A percentile compares a stretch with the other conserved stretches of the same genome.
phyloP scores from a whole-genome alignment of 1,139 yeast species.

The Yamadazyma atlantica region DNA sequence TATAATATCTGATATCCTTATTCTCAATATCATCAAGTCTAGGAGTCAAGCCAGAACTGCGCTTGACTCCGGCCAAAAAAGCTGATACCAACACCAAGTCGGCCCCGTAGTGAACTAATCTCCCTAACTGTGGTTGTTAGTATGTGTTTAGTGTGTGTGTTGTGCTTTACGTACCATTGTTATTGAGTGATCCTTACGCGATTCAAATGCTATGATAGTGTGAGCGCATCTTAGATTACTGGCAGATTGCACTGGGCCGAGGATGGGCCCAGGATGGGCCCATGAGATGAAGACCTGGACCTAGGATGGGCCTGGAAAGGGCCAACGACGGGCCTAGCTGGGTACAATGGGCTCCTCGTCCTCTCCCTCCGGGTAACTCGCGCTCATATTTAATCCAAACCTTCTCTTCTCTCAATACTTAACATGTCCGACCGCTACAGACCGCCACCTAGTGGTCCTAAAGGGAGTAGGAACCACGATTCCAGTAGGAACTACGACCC shows the following conservation, averaged over 20 bases:
- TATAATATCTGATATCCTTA: constrained; percentile 57
- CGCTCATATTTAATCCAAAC: too few relatives aligned
- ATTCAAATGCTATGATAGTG: too few relatives aligned
- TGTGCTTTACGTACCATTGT: neutral
- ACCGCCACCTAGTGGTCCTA: constrained; percentile 32
- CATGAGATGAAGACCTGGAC: too few relatives aligned
- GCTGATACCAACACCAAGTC: constrained; percentile 81
- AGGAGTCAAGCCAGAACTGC: constrained; percentile 77
- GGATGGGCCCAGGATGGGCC: too few relatives aligned
- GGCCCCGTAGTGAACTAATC: constrained; percentile 62
- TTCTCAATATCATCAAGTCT: constrained; percentile 32
- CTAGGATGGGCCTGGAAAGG: too few relatives aligned
- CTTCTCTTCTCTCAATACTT: too few relatives aligned
- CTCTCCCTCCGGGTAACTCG: neutral
- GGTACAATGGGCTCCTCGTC: too few relatives aligned
- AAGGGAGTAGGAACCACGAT: constrained; percentile 23
- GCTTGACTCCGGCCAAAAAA: constrained; percentile 83
- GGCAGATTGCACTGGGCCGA: too few relatives aligned
- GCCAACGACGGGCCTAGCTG: too few relatives aligned
- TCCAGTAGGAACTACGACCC: constrained; percentile 17
- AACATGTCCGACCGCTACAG: constrained; percentile 45
- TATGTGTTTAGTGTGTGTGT: neutral
- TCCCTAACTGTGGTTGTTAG: constrained; percentile 44
- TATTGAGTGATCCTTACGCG: neutral
- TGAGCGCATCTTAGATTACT: too few relatives aligned